These are phyloP conservation scores for Neurospora sp. DNA, from an alignment of 495 filamentous ascomycete genomes.

Conservation along the genomic window DNA sequence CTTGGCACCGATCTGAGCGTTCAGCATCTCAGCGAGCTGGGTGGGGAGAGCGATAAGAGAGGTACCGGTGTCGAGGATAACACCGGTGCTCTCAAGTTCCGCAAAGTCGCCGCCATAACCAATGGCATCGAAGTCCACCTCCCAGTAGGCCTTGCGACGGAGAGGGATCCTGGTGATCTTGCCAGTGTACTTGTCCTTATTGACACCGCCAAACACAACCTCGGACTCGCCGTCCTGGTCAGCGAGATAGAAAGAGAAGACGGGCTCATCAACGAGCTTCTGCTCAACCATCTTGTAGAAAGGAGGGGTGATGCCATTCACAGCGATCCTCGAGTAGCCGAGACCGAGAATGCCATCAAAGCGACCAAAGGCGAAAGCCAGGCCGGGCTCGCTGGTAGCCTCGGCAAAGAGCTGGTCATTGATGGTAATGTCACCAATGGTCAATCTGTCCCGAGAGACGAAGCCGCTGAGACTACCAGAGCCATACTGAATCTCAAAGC, in stretches of 20 bases:
- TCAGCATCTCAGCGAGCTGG: conserved; percentile 90
- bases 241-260: conserved; percentile 95
- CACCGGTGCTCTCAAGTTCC: conserved; percentile 85
- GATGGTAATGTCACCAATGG: conserved; percentile 81
- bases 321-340: conserved; percentile 89
- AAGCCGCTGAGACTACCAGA: conserved; percentile 93
- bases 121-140: conserved; percentile 91
- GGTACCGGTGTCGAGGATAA: conserved; percentile 97
- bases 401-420: conserved; percentile 91
- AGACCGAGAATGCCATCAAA: conserved; percentile 98
- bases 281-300: conserved; percentile 95
- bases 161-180: conserved; percentile 88
- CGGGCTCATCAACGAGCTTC: conserved; percentile 76
- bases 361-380: conserved; percentile 95
- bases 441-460: conserved; percentile 74
- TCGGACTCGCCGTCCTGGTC: conserved; percentile 67
- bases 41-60: conserved; percentile 93
- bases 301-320: conserved; percentile 87
- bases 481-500: conserved; percentile 92
- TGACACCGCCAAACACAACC: conserved; percentile 84
- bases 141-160: conserved; percentile 98
- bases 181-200: conserved; percentile 78
- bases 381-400: conserved; percentile 84
- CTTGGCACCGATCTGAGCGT: conserved; percentile 95
- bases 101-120: conserved; percentile 74